These are phyloP conservation scores for Pouteria glomerata DNA, from an alignment of 148 eudicot genomes.

Conservation along the genomic window DNA sequence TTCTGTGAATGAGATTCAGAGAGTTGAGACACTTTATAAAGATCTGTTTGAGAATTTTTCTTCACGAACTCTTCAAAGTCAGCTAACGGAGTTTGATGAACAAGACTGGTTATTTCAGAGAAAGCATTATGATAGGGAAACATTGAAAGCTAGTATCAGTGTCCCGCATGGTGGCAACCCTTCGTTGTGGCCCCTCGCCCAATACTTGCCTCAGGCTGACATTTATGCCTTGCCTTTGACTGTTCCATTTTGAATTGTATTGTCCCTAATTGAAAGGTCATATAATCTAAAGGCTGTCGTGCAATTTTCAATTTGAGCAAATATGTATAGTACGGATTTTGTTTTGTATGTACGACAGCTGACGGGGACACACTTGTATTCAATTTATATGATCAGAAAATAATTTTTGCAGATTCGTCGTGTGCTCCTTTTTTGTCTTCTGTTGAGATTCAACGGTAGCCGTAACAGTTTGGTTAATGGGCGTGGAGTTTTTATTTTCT, in stretches of 20 bases:
- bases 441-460: no score
- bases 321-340: no score
- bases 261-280: no score
- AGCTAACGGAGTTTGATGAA: constrained; percentile 29
- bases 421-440: no score
- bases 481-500: no score
- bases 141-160: constrained; percentile 7
- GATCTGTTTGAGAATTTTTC: constrained; percentile 35
- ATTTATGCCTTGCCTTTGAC: constrained; percentile 57
- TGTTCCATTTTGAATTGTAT: constrained; percentile 59
- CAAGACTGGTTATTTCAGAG: constrained; percentile 52
- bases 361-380: no score
- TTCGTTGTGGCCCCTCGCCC: constrained; percentile 39
- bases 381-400: no score
- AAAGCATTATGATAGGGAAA: constrained; percentile 17
- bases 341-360: no score
- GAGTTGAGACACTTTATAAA: constrained; percentile 18
- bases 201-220: constrained; percentile 38
- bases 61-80: not conserved
- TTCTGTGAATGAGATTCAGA: constrained; percentile 16
- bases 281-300: no score
- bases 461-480: no score
- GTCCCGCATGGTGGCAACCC: constrained; percentile 5
- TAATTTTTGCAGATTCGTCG: no score
- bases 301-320: no score